Percentiles rank a stretch among this genome's conserved stretches.
Evolutionary conservation across 257 asterid genomes (phyloP).

Genomic region (Solanum tarapatanum): DNA sequence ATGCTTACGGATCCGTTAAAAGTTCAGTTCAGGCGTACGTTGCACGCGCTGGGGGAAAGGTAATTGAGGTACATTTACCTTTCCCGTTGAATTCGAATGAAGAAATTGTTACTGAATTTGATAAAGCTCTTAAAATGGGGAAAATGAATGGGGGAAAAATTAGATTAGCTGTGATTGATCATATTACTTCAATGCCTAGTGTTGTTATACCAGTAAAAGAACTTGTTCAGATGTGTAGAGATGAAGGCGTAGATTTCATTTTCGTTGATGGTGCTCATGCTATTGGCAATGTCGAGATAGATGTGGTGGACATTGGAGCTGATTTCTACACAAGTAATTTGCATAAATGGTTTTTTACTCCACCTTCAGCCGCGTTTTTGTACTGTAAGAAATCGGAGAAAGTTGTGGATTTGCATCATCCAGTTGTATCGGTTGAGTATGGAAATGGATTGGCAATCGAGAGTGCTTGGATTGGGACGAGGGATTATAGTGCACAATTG

Average conservation of each 20-base stretch:
- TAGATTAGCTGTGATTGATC: constrained; percentile 74
- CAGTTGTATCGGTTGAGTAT: constrained; percentile 64
- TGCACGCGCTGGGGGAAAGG: constrained; percentile 72
- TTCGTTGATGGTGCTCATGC: constrained; percentile 82
- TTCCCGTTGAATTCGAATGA: constrained; percentile 49
- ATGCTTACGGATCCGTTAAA: constrained; percentile 79
- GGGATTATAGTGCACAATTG: constrained; percentile 78
- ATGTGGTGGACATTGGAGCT: constrained; percentile 62
- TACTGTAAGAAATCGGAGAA: constrained; percentile 50
- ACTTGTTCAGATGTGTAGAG: constrained; percentile 55
- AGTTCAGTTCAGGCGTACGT: constrained; percentile 70
- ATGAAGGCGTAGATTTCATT: constrained; percentile 54
- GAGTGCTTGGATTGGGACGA: constrained; percentile 77
- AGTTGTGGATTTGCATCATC: constrained; percentile 49
- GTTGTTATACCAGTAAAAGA: constrained; percentile 63
- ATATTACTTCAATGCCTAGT: constrained; percentile 79
- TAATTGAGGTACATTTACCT: constrained; percentile 73
- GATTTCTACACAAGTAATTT: constrained; percentile 69
- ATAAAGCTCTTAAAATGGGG: constrained; percentile 48
- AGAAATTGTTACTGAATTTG: constrained; percentile 49
- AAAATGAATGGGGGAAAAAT: constrained; percentile 39
- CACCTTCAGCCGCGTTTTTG: constrained; percentile 65
- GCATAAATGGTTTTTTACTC: constrained; percentile 80
- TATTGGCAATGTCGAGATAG: constrained; percentile 59
- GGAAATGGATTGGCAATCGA: constrained; percentile 73